Conservation (phyloP, 768 basidiomycete species). For the Rhizopogon sp. region DNA sequence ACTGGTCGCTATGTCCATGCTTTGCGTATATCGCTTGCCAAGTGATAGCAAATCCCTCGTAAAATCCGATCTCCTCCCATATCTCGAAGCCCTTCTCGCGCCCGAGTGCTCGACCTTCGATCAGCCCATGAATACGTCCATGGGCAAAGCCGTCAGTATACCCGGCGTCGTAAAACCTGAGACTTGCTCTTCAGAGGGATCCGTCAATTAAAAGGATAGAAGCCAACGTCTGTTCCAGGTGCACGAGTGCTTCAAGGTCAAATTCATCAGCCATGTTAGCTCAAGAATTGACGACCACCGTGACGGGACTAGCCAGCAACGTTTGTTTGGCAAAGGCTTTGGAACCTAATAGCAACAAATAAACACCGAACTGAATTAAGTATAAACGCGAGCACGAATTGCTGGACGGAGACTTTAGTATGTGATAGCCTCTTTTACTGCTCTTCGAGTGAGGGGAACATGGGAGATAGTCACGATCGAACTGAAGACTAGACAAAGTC, state of each 20-base stretch:
- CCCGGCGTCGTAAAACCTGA: conserved; percentile 78
- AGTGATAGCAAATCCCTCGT: conserved; percentile 76
- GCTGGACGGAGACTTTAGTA: no score
- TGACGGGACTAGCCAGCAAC: no score
- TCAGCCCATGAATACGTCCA: conserved; percentile 83
- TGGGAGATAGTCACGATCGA: no score
- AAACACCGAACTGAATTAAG: no score
- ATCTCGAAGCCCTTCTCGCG: conserved; percentile 90
- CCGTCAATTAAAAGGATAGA: background rate
- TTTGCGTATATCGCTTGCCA: conserved; percentile 54
- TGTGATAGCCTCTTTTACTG: no score
- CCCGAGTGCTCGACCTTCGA: conserved; percentile 87
- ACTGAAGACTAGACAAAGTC: no score
- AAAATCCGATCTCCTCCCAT: conserved; percentile 96
- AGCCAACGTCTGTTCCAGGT: conserved; percentile 59
- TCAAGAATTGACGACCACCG: background rate
- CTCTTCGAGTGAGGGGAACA: no score
- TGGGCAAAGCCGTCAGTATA: conserved; percentile 77
- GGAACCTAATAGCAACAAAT: no score
- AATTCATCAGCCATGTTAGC: conserved; percentile 26
- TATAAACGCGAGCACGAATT: no score
- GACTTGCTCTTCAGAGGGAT: conserved; percentile 4
- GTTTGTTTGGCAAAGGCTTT: no score
- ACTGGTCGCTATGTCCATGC: conserved; percentile 45
- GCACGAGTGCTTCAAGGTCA: conserved; percentile 55